Evolutionary conservation across 805 yeast genomes (phyloP).

Genomic region (Nakazawaea wyomingensis): DNA sequence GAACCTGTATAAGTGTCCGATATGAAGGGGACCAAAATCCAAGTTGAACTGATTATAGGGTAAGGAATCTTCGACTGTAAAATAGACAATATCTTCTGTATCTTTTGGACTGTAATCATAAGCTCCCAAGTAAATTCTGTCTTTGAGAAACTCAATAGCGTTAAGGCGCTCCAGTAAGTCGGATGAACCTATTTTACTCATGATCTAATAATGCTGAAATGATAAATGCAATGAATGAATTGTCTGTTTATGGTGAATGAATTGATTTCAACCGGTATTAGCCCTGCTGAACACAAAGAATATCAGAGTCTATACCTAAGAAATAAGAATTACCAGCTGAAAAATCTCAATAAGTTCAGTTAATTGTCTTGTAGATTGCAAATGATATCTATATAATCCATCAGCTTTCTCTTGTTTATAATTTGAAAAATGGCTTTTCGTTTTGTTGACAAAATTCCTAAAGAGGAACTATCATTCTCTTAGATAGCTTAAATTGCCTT

Average conservation of each 20-base stretch:
- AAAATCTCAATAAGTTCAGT: too few species aligned
- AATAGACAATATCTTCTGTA: conserved; percentile 69
- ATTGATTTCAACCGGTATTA: too few species aligned
- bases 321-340: too few species aligned
- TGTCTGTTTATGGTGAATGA: too few species aligned
- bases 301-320: too few species aligned
- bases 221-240: background rate
- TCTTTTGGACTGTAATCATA: conserved; percentile 76
- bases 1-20: conserved; percentile 89
- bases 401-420: conserved; percentile 5
- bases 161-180: conserved; percentile 15
- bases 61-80: conserved; percentile 87
- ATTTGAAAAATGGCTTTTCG: background rate
- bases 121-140: conserved; percentile 85
- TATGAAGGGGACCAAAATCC: conserved; percentile 94
- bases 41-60: conserved; percentile 94
- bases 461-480: background rate
- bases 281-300: too few species aligned
- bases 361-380: too few species aligned
- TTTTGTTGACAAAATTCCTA: conserved; percentile 11
- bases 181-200: background rate
- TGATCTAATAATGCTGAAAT: background rate
- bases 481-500: background rate
- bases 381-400: background rate
- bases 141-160: conserved; percentile 36